A percentile compares a stretch with the other conserved stretches of the same genome.
Evolutionary conservation across 768 basidiomycete species (phyloP).

Genomic region (Ramaria sp.): DNA sequence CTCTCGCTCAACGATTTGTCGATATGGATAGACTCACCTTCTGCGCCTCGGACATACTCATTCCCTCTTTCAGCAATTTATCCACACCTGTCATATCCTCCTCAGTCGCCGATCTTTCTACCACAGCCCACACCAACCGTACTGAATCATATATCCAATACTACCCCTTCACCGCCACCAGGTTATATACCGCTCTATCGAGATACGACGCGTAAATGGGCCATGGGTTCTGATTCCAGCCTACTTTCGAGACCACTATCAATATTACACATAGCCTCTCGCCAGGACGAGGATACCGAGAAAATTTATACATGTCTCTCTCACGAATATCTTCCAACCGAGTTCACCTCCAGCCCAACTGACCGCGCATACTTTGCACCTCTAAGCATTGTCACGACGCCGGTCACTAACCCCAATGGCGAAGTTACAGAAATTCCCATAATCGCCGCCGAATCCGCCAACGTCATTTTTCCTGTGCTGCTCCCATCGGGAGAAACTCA

Average conservation of each 20-base stretch:
- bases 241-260: conserved; percentile 5
- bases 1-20: conserved; percentile 5
- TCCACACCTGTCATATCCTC: conserved; percentile 5
- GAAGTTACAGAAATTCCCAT: not conserved
- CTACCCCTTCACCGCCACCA: conserved; percentile 1
- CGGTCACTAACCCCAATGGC: not conserved
- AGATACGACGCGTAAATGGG: conserved; percentile 7
- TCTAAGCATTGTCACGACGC: not conserved
- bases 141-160: conserved; percentile 6
- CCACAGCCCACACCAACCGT: not conserved
- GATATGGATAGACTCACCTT: conserved; percentile 9
- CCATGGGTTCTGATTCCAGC: not conserved
- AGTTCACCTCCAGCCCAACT: conserved; percentile 2
- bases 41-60: conserved; percentile 6
- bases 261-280: conserved; percentile 5
- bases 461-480: conserved; percentile 1
- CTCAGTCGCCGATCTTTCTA: not conserved
- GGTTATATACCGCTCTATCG: conserved; percentile 4
- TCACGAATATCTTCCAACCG: conserved; percentile 7
- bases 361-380: conserved; percentile 6
- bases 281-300: not conserved
- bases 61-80: conserved; percentile 5
- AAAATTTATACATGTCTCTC: conserved; percentile 1
- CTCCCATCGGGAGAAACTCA: not conserved
- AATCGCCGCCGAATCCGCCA: conserved; percentile 6